Percentiles rank a stretch among this genome's conserved stretches.
These are phyloP conservation scores for Danielozyma ontarioensis DNA, from an alignment of 805 yeast genomes.

Conservation along the genomic window DNA sequence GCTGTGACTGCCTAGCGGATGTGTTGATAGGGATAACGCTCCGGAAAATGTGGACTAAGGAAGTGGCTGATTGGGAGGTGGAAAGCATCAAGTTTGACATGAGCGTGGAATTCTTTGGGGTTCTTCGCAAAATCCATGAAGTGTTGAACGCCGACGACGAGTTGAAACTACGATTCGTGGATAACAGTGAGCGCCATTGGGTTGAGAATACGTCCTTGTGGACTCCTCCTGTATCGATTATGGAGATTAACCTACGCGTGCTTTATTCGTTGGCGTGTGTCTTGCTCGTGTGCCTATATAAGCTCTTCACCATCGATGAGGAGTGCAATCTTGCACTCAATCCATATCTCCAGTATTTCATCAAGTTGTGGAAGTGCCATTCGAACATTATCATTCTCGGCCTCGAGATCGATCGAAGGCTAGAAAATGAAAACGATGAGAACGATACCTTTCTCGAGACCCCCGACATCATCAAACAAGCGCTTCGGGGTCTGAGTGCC, in stretches of 20 bases:
- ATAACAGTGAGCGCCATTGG: constrained; percentile 32
- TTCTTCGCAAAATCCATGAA: constrained; percentile 32
- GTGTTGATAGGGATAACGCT: constrained; percentile 38
- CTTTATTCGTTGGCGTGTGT: constrained; percentile 29
- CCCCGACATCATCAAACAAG: constrained; percentile 27
- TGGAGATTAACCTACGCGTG: constrained; percentile 19
- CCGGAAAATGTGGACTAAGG: constrained; percentile 1
- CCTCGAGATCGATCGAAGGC: constrained; percentile 43
- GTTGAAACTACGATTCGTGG: constrained; percentile 30
- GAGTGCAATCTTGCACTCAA: constrained; percentile 42
- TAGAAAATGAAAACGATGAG: constrained; percentile 22
- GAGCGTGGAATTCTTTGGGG: constrained; percentile 28
- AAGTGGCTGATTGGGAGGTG: constrained; percentile 8
- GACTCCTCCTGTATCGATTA: constrained; percentile 18
- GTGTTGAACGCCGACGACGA: constrained; percentile 41
- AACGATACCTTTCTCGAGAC: constrained; percentile 16
- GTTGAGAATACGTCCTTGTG: constrained; percentile 16
- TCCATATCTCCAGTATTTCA: constrained; percentile 56
- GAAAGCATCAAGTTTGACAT: constrained; percentile 29
- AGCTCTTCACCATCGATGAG: constrained; percentile 23
- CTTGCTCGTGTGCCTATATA: constrained; percentile 24
- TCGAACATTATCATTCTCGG: constrained; percentile 57
- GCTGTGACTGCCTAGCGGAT: constrained; percentile 52
- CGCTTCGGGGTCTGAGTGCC: constrained; percentile 58
- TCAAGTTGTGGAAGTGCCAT: constrained; percentile 63